These are phyloP conservation scores for Picea glauca DNA, from an alignment of 75 land plant genomes.

Conservation along the genomic window DNA sequence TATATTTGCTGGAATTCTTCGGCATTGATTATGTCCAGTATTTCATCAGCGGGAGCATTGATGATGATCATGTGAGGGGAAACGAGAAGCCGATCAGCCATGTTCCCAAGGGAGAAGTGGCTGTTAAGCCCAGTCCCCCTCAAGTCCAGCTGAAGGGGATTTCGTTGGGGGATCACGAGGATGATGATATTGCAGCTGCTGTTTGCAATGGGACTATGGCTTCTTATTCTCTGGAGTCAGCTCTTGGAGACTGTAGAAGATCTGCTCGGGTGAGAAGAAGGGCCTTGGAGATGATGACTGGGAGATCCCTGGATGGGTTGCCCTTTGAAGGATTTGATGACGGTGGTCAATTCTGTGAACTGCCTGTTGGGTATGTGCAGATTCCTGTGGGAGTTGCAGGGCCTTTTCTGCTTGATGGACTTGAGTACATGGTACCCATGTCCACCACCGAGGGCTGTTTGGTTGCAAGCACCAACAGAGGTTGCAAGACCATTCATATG, in stretches of 20 bases:
- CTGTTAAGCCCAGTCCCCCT: neutral
- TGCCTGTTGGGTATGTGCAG: constrained; percentile 78
- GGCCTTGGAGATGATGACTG: constrained; percentile 49
- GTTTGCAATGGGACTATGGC: constrained; percentile 50
- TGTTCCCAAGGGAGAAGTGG: too few species aligned
- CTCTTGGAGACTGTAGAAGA: constrained; percentile 56
- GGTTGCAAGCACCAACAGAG: constrained; percentile 83
- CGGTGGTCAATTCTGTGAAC: constrained; percentile 77
- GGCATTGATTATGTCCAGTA: constrained; percentile 78
- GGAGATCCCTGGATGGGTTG: constrained; percentile 54
- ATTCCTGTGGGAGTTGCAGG: constrained; percentile 86
- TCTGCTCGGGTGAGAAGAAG: constrained; percentile 52
- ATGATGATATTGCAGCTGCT: constrained; percentile 44
- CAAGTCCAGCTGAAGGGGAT: constrained; percentile 19
- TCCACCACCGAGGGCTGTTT: constrained; percentile 88
- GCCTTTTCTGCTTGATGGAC: constrained; percentile 64
- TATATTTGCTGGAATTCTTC: constrained; percentile 79
- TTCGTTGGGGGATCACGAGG: constrained; percentile 23
- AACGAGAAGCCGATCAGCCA: too few species aligned
- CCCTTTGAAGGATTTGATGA: constrained; percentile 72
- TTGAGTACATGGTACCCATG: constrained; percentile 73
- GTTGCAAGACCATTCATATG: constrained; percentile 68
- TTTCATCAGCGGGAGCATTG: constrained; percentile 18
- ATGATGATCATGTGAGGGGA: neutral
- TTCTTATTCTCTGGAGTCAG: constrained; percentile 62